Evolutionary conservation across 495 filamentous ascomycete species (phyloP).

Genomic region (Penicillium manginii): DNA sequence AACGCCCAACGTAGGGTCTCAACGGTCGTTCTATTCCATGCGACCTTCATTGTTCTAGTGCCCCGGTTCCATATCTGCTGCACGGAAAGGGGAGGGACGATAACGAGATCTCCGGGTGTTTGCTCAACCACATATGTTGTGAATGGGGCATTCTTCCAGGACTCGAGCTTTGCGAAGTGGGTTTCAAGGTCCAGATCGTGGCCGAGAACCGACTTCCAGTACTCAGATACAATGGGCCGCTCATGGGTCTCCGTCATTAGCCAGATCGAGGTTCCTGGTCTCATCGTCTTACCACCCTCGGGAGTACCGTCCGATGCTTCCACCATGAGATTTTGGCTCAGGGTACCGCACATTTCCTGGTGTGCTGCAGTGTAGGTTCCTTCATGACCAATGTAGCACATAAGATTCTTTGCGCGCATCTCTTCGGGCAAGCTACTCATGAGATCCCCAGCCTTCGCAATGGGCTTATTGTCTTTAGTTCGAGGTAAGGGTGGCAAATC

Average conservation of each 20-base stretch:
- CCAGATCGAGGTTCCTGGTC: constrained; percentile 89
- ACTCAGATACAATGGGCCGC: constrained; percentile 82
- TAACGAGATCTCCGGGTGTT: constrained; percentile 88
- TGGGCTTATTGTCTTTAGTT: constrained; percentile 18
- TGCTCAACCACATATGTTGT: constrained; percentile 93
- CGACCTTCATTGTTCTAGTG: constrained; percentile 92
- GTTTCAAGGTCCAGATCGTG: constrained; percentile 96
- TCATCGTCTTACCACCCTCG: constrained; percentile 67
- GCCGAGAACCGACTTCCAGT: constrained; percentile 86
- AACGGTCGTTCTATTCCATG: constrained; percentile 96
- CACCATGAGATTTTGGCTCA: constrained; percentile 98
- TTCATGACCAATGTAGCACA: constrained; percentile 98
- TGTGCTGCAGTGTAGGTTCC: constrained; percentile 96
- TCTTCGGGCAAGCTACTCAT: constrained; percentile 88
- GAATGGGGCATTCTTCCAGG: constrained; percentile 91
- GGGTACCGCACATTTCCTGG: constrained; percentile 94
- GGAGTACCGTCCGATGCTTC: constrained; percentile 67
- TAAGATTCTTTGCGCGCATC: constrained; percentile 92
- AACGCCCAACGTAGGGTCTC: constrained; percentile 87
- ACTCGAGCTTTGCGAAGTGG: constrained; percentile 91
- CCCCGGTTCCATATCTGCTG: constrained; percentile 99
- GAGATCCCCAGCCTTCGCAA: constrained; percentile 77
- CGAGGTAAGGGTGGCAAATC: background rate
- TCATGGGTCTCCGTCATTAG: constrained; percentile 97
- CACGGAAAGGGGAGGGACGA: constrained; percentile 93